Conservation (phyloP, 169 alveolate genomes). For the Pseudocohnilembus persalinus region DNA sequence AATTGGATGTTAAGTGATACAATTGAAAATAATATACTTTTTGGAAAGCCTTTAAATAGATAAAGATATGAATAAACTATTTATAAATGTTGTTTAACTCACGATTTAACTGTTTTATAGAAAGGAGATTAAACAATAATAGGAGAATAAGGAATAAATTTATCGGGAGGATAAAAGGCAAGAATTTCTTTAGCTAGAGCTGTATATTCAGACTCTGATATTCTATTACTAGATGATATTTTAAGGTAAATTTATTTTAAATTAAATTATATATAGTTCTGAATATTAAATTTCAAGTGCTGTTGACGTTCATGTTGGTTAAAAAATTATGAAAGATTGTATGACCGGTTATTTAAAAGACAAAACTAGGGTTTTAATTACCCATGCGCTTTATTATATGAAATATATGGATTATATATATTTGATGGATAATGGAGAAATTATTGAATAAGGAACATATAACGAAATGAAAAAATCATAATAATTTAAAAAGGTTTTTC, state of each 20-base stretch:
- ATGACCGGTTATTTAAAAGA: constrained; percentile 35
- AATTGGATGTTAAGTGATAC: constrained; percentile 82
- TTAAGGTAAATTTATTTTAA: too few relatives aligned
- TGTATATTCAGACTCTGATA: constrained; percentile 62
- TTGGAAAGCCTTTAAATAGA: constrained; percentile 66
- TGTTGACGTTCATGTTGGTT: constrained; percentile 69
- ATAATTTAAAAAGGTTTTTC: constrained; percentile 38
- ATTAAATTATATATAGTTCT: too few relatives aligned
- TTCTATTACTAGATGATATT: constrained; percentile 70
- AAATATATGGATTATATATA: constrained; percentile 61
- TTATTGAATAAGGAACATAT: constrained; percentile 58
- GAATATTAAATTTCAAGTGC: too few relatives aligned
- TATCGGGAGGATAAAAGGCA: constrained; percentile 83
- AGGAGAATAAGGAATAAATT: constrained; percentile 81
- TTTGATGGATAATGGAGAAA: constrained; percentile 68
- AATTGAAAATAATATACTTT: constrained; percentile 71
- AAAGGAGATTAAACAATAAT: constrained; percentile 78
- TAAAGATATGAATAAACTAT: constrained; percentile 62
- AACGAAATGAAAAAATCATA: constrained; percentile 41
- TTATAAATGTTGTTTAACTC: constrained; percentile 45
- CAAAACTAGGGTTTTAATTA: constrained; percentile 66
- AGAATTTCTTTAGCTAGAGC: constrained; percentile 80
- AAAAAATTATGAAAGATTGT: constrained; percentile 60
- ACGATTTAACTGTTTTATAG: constrained; percentile 59
- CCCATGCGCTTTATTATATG: constrained; percentile 73